Evolutionary conservation across 306 rosid species (phyloP).

Genomic region (Pyrus pyrifolia): DNA sequence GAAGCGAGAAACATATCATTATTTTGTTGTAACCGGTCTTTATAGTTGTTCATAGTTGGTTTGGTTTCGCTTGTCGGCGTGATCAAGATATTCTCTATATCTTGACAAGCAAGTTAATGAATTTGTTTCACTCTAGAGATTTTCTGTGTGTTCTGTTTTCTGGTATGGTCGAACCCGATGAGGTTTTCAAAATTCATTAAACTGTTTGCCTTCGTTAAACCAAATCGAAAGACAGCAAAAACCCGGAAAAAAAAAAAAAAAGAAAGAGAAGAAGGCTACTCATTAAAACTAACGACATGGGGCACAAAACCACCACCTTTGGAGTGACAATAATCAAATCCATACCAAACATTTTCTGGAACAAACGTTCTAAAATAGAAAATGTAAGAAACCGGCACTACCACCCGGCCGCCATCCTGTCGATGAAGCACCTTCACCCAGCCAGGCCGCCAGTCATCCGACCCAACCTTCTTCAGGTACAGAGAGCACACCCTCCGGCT

Average conservation of each 20-base stretch:
- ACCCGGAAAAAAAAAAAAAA: not conserved
- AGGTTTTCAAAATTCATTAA: not conserved
- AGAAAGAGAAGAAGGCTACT: not conserved
- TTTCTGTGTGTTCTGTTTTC: not conserved
- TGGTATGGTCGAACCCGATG: not conserved
- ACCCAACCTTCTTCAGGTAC: conserved; percentile 26
- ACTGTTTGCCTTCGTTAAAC: not conserved
- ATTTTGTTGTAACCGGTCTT: conserved; percentile 3
- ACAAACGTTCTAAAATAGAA: conserved; percentile 28
- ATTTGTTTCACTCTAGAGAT: not conserved
- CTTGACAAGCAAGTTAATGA: not conserved
- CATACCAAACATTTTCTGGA: conserved; percentile 36
- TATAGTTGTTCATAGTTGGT: conserved; percentile 7
- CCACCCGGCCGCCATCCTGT: conserved; percentile 3
- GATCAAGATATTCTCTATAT: not conserved
- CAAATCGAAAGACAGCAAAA: not conserved
- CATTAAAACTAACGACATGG: conserved; percentile 1
- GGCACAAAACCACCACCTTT: conserved; percentile 3
- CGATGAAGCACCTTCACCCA: conserved; percentile 25
- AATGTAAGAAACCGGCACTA: conserved; percentile 16
- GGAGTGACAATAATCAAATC: conserved; percentile 23
- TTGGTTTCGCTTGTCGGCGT: conserved; percentile 7
- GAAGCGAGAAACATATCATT: conserved; percentile 6
- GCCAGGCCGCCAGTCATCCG: conserved; percentile 32
- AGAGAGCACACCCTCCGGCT: conserved; percentile 13